phyloP scores from a whole-genome alignment of 352 stramenopile genomes.

The Peronospora destructor region DNA sequence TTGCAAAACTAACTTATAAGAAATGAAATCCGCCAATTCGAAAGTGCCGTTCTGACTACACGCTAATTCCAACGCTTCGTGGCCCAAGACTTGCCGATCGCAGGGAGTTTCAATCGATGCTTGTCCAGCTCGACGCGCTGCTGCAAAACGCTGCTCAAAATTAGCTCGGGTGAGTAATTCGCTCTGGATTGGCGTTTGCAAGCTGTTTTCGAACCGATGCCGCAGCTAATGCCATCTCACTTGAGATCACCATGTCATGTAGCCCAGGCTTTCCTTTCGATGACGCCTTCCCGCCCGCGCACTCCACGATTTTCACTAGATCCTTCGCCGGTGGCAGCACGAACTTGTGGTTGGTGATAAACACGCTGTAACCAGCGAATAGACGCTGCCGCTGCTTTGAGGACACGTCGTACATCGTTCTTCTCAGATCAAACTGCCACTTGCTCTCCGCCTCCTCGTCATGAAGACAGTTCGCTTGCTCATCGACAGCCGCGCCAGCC shows the following conservation, averaged over 20 bases:
- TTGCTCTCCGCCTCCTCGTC: slow-evolving; percentile 40
- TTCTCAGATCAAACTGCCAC: slow-evolving; percentile 41
- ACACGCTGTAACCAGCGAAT: slow-evolving; percentile 29
- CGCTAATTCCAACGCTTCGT: slow-evolving; percentile 27
- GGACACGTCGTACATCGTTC: slow-evolving; percentile 38
- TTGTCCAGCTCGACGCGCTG: slow-evolving; percentile 33
- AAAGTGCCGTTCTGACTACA: neutral
- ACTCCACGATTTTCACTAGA: slow-evolving; percentile 47
- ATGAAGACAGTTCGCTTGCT: slow-evolving; percentile 35
- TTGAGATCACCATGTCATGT: slow-evolving; percentile 43
- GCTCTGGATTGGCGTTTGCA: slow-evolving; percentile 16
- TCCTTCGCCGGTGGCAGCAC: slow-evolving; percentile 40
- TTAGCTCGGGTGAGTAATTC: slow-evolving; percentile 38
- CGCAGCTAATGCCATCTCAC: slow-evolving; percentile 23
- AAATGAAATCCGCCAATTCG: slow-evolving; percentile 10
- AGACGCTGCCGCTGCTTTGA: slow-evolving; percentile 25
- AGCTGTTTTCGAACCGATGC: slow-evolving; percentile 39
- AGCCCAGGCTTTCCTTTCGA: slow-evolving; percentile 26
- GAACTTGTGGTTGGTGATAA: slow-evolving; percentile 53
- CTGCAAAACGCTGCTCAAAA: slow-evolving; percentile 39
- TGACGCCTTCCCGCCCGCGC: slow-evolving; percentile 32
- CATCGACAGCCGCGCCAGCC: slow-evolving; percentile 22
- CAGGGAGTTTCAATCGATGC: slow-evolving; percentile 23
- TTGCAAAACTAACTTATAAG: slow-evolving; percentile 13
- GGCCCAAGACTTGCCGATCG: slow-evolving; percentile 15